Base-by-base conservation (phyloP, 768 basidiomycete species). In the Rhodotorula toruloides region DNA sequence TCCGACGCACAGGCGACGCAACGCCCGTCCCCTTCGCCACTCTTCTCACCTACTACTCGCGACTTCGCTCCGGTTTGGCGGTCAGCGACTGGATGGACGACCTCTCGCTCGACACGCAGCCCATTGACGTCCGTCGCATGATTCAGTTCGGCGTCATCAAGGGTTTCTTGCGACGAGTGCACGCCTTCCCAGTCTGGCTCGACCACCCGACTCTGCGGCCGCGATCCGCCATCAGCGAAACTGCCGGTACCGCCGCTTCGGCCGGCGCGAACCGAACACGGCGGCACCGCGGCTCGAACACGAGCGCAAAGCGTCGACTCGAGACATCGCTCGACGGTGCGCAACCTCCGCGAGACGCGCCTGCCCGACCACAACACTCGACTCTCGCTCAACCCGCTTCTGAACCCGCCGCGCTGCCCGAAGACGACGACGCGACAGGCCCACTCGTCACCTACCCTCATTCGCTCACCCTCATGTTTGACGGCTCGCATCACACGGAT, bases 131-230 rank as follows among this genome's bases (percentile, higher is more conserved):
- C 13, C 84, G 94, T 14, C 84, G 96, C n/a, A 96, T 99, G 77
- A 86, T 91, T 25, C 92, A 89, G 67, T 99, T 98, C 74, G 96
- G 96, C 10, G 89, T 98, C 31, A 94, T 99, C 79, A 99, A 99
- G 86, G 94, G 93, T 0, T 98, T 98, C 76, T 81, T 99, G 22
- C 86, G 91, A 19, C 82, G 96, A 47, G 87, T 97, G 0, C 90
- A 96, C 75, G 85, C 92, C n/a, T 98, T 87, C 82, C 96, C 94
- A 0, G 79, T 93, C 49, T 83, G 89, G 65, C 62, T 73, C 44
- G 74, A 72, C 31, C 73, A 73, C 61, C 68, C 68, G 13, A n/a
- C 39, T 16, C 75, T 68, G 57, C 67, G 47, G 25, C 37, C 37
- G 21, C 39, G 21, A 29, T n/a, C n/a, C n/a, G n/a, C n/a, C n/a